phyloP scores from a whole-genome alignment of 1,284 basidiomycete genomes.

The Meira miltonrushii region DNA sequence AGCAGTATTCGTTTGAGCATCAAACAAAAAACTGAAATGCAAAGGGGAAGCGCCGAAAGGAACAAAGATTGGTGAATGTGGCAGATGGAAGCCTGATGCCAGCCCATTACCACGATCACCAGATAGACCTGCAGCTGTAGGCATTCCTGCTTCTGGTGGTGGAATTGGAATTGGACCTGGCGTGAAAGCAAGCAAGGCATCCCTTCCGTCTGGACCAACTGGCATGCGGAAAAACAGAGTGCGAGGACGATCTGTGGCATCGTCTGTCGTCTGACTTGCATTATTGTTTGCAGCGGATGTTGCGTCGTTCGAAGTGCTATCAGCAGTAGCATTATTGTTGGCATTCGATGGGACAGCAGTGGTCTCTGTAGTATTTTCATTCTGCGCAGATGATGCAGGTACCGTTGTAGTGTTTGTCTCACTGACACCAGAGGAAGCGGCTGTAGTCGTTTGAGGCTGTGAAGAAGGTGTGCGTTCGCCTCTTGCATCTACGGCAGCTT shows the following conservation, averaged over 20 bases:
- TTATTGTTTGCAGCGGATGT: neutral
- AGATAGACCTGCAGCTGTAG: neutral
- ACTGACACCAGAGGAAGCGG: neutral
- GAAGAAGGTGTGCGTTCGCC: neutral
- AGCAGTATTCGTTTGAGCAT: conserved; percentile 25
- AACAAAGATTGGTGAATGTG: conserved; percentile 35
- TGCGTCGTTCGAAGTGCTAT: neutral
- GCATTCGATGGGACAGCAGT: neutral
- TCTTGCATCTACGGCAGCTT: neutral
- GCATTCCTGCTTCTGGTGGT: neutral
- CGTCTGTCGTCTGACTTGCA: neutral
- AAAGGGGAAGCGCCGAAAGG: conserved; percentile 37
- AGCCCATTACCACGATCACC: conserved; percentile 7
- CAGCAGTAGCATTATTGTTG: neutral
- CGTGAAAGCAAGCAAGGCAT: conserved; percentile 32
- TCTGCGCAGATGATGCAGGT: neutral
- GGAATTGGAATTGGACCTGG: conserved; percentile 22
- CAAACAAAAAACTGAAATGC: conserved; percentile 44
- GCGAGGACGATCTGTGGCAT: neutral
- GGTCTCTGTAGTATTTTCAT: neutral
- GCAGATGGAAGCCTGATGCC: conserved; percentile 19
- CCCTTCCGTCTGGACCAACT: conserved; percentile 26
- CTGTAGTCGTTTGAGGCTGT: neutral
- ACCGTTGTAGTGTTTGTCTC: neutral
- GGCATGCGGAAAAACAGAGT: conserved; percentile 30